These are phyloP conservation scores for Pseudogymnoascus sp. DNA, from an alignment of 2,329 filamentous ascomycete genomes.

Conservation along the genomic window DNA sequence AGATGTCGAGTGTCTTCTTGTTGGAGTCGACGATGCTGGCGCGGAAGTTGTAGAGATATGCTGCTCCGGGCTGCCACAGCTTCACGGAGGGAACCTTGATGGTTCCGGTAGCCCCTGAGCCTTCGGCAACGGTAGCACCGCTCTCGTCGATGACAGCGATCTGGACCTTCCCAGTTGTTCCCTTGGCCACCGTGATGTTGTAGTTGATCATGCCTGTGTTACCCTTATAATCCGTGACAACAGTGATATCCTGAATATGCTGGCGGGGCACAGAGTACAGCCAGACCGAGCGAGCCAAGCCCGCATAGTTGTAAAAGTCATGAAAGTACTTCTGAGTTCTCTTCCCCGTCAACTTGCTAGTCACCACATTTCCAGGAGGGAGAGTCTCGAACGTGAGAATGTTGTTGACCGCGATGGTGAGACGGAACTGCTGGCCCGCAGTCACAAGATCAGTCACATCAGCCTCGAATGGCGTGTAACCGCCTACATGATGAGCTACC, in stretches of 20 bases:
- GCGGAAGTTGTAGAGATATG: slow-evolving; percentile 24
- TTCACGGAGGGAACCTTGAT: slow-evolving; percentile 16
- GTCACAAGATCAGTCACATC: slow-evolving; percentile 20
- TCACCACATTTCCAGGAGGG: not conserved
- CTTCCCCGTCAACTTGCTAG: slow-evolving; percentile 14
- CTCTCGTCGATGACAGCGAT: slow-evolving; percentile 14
- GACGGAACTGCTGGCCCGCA: slow-evolving; percentile 21
- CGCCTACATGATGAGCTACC: slow-evolving; percentile 22
- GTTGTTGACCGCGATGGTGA: slow-evolving; percentile 29
- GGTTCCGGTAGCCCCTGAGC: slow-evolving; percentile 12
- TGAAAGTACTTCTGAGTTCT: slow-evolving; percentile 24
- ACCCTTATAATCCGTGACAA: slow-evolving; percentile 19
- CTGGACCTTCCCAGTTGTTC: not conserved
- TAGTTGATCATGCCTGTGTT: slow-evolving; percentile 12
- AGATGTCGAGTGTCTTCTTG: slow-evolving; percentile 17
- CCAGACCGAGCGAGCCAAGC: slow-evolving; percentile 26
- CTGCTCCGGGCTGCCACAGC: slow-evolving; percentile 25
- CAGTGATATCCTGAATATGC: slow-evolving; percentile 21
- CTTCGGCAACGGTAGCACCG: slow-evolving; percentile 9
- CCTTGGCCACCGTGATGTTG: slow-evolving; percentile 1
- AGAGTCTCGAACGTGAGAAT: slow-evolving; percentile 23
- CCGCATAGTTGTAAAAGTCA: slow-evolving; percentile 29
- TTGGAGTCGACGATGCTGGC: slow-evolving; percentile 16
- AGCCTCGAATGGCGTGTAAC: slow-evolving; percentile 26
- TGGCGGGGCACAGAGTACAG: slow-evolving; percentile 22